These are phyloP conservation scores for Leccinum ponderosum DNA, from an alignment of 1,284 basidiomycete species.

Conservation along the genomic window DNA sequence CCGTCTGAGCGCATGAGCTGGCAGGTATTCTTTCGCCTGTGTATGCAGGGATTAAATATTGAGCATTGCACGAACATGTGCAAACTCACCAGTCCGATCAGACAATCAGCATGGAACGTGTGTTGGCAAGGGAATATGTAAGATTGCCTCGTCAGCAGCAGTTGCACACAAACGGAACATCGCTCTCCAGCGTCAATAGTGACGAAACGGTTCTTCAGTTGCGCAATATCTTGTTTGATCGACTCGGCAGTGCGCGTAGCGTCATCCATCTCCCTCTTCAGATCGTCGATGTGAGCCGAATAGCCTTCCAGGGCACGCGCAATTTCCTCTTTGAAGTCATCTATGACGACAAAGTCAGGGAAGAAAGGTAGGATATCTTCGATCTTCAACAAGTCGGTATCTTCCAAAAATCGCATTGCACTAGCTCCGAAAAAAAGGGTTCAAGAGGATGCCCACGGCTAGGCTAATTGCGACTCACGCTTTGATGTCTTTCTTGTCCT, in stretches of 20 bases:
- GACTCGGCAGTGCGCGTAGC: conserved; percentile 90
- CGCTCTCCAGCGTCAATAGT: conserved; percentile 88
- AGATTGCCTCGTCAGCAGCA: conserved; percentile 87
- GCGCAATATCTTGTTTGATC: conserved; percentile 90
- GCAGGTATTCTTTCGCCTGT: conserved; percentile 88
- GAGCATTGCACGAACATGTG: not conserved
- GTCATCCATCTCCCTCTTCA: conserved; percentile 96
- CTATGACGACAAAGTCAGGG: conserved; percentile 99
- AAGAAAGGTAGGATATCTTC: conserved; percentile 99
- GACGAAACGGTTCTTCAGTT: conserved; percentile 89
- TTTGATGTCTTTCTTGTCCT: conserved; percentile 97
- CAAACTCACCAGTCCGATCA: conserved; percentile 80
- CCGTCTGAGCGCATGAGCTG: conserved; percentile 76
- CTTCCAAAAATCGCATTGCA: conserved; percentile 95
- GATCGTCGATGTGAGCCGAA: conserved; percentile 84
- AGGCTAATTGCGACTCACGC: conserved; percentile 57
- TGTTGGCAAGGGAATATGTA: conserved; percentile 99
- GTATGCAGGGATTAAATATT: conserved; percentile 14
- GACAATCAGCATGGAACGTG: conserved; percentile 92
- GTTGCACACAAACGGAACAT: conserved; percentile 79
- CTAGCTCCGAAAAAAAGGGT: conserved; percentile 42
- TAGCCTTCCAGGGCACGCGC: conserved; percentile 95
- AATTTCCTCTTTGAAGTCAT: conserved; percentile 99
- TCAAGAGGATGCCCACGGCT: conserved; percentile 5
- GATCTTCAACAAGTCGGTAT: conserved; percentile 93